Base-by-base conservation (phyloP, 2,329 filamentous ascomycete species). In the Fusarium sp. region DNA sequence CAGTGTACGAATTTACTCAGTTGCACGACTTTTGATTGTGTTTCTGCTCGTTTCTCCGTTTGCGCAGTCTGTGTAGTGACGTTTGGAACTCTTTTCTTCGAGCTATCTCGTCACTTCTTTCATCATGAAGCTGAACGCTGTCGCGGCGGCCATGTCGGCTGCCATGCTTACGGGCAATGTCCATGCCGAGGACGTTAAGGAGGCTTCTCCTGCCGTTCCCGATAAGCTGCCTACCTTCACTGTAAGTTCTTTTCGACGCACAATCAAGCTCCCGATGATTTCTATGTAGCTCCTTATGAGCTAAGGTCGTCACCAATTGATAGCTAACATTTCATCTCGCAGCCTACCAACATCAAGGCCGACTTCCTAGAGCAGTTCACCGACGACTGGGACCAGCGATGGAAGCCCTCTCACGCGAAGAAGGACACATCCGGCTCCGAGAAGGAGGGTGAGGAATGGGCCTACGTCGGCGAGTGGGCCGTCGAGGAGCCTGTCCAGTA, bases 351-450 rank as follows among this genome's bases (percentile, higher is more conserved):
- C 69, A 81, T 98, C 77, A 96, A 98, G 85, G 96, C 91, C 74
- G 93, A 94, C 65, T 99, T 99, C 89, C 85, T 98, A 71, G 96
- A 99, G 86, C 96, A 99, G 83, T 99, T 99, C 86, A 97, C 93
- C 83, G 92, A 97, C 75, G 95, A 93, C 83, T 98, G 95, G 95
- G 92, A 98, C 74, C 85, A 88, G 72, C 88, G 95, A 84, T 99
- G 96, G 96, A 94, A 95, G 84, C 89, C 92, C 61, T 98, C 95
- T 49, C 92, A 96, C 80, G 96, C 96, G 74, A 98, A 98, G 90
- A 99, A 99, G 90, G 92, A 95, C 72, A 86, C 82, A 70, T 82
- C 84, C 77, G 92, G 92, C 77, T 83, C 84, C 76, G 92, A 92
- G 78, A 90, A 90, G 66, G 93, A 97, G 72, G 93, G 97, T 71